Evolutionary conservation across 2,329 filamentous ascomycete genomes (phyloP).

Genomic region (Harringtonia lauricola): DNA sequence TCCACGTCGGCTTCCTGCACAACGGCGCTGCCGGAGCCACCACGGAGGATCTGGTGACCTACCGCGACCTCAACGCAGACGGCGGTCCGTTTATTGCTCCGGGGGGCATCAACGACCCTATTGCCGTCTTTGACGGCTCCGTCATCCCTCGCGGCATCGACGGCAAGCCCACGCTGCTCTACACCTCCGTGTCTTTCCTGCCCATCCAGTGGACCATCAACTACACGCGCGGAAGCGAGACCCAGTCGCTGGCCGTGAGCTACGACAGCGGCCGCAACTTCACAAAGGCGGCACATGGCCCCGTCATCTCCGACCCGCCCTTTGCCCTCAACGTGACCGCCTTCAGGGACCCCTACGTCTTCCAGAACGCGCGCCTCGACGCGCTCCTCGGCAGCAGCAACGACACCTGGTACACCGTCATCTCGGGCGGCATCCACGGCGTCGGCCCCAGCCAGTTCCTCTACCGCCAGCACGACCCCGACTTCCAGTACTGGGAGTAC

Average conservation of each 20-base stretch:
- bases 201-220: slow-evolving; percentile 12
- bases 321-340: slow-evolving; percentile 1
- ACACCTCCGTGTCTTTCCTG: slow-evolving; percentile 2
- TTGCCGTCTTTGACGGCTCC: slow-evolving; percentile 2
- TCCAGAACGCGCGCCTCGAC: slow-evolving; percentile 1
- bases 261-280: slow-evolving; percentile 1
- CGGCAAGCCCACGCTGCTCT: slow-evolving; percentile 1
- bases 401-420: not conserved
- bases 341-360: slow-evolving; percentile 1
- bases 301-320: not conserved
- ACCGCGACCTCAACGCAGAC: not conserved
- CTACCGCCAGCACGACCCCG: slow-evolving; percentile 1
- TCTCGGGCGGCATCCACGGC: not conserved
- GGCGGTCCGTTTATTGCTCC: not conserved
- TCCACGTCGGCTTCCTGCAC: slow-evolving; percentile 2
- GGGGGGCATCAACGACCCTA: slow-evolving; percentile 1
- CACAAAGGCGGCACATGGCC: not conserved
- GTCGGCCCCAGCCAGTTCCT: not conserved
- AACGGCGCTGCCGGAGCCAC: not conserved
- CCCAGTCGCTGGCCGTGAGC: slow-evolving; percentile 1
- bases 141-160: slow-evolving; percentile 1
- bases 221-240: slow-evolving; percentile 7
- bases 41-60: slow-evolving; percentile 2
- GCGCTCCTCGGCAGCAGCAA: not conserved
- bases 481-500: slow-evolving; percentile 3